Conservation (phyloP, 2,329 filamentous ascomycete species). For the Geoglossum cookeanum region DNA sequence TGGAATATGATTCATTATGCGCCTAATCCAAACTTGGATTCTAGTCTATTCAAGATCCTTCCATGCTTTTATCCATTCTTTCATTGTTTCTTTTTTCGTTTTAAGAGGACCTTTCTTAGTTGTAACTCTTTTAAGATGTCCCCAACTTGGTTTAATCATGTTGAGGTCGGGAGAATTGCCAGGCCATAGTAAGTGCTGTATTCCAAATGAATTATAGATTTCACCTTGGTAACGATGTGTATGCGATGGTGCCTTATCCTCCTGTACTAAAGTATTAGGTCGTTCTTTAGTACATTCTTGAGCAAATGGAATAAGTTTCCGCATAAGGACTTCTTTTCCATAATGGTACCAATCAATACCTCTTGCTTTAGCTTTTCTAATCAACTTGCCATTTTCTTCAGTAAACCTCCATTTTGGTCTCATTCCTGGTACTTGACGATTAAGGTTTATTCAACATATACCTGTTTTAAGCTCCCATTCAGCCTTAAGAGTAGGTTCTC, state of each 20-base stretch:
- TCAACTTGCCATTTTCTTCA: background rate
- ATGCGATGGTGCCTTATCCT: background rate
- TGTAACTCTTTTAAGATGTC: background rate
- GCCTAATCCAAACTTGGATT: background rate
- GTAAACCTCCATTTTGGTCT: background rate
- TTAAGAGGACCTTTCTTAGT: background rate
- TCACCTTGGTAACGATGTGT: background rate
- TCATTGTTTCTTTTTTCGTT: background rate
- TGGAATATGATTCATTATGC: background rate
- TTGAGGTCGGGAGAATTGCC: background rate
- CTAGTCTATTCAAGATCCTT: background rate
- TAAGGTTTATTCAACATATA: background rate
- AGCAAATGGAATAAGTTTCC: background rate
- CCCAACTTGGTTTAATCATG: background rate
- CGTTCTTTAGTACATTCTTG: background rate
- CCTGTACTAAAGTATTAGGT: background rate
- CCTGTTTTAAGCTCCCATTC: background rate
- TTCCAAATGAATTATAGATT: background rate
- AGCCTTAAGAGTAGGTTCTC: background rate
- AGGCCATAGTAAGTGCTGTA: background rate
- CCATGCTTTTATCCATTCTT: background rate
- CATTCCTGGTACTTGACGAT: background rate
- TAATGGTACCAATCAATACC: slow-evolving; percentile 1
- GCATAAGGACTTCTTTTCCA: background rate
- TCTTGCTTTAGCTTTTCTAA: background rate